Evolutionary conservation across 345 rosid species (phyloP).

Genomic region (Ceriops decandra): DNA sequence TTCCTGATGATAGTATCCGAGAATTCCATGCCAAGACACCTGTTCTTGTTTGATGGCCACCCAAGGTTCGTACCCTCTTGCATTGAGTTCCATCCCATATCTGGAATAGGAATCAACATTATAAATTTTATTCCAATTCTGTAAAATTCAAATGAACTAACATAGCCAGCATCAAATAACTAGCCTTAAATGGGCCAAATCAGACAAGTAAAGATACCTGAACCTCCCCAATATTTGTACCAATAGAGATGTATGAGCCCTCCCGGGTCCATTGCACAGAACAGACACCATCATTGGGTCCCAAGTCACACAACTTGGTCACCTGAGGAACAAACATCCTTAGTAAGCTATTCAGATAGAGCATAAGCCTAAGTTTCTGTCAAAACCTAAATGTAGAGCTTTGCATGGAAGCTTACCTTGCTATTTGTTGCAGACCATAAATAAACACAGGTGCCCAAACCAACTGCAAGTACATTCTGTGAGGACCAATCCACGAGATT

Average conservation of each 20-base stretch:
- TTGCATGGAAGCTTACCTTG: slow-evolving; percentile 50
- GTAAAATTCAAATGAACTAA: too few species aligned
- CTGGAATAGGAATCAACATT: slow-evolving; percentile 30
- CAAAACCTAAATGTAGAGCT: background rate
- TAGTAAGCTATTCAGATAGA: background rate
- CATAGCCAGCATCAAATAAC: too few species aligned
- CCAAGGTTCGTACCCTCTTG: slow-evolving; percentile 78
- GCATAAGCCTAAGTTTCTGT: background rate
- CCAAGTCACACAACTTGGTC: slow-evolving; percentile 67
- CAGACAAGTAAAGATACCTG: slow-evolving; percentile 61
- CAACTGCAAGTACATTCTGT: slow-evolving; percentile 93
- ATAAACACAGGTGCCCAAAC: slow-evolving; percentile 94
- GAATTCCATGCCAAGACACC: slow-evolving; percentile 98
- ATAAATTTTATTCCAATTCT: background rate
- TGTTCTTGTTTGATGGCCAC: slow-evolving; percentile 93
- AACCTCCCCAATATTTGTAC: slow-evolving; percentile 65
- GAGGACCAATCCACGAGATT: slow-evolving; percentile 98
- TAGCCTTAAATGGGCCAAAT: too few species aligned
- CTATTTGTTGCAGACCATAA: slow-evolving; percentile 96
- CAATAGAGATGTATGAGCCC: slow-evolving; percentile 87
- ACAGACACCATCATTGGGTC: slow-evolving; percentile 78
- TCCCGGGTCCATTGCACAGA: slow-evolving; percentile 96
- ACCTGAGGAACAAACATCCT: slow-evolving; percentile 45
- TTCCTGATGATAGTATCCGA: slow-evolving; percentile 77
- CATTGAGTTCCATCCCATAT: slow-evolving; percentile 96